phyloP scores from a whole-genome alignment of 2,329 filamentous ascomycete genomes.

The Aureobasidium sp. region DNA sequence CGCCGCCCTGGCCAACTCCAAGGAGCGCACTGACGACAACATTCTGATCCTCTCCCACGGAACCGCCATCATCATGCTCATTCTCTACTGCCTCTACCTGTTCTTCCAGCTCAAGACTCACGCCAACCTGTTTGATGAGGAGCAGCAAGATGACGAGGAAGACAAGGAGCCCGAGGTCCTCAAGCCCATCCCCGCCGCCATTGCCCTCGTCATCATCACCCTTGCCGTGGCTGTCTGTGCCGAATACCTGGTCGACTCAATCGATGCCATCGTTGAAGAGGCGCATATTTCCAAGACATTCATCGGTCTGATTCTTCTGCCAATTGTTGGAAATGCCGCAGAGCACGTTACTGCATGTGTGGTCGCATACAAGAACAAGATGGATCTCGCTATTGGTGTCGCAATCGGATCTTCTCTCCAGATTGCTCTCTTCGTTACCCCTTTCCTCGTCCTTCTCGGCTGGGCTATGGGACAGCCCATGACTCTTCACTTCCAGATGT shows the following conservation, averaged over 20 bases:
- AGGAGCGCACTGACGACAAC: constrained; percentile 32
- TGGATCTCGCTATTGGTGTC: constrained; percentile 58
- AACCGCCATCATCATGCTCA: constrained; percentile 45
- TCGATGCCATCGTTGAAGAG: constrained; percentile 44
- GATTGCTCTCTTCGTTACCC: constrained; percentile 50
- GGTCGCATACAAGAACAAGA: constrained; percentile 57
- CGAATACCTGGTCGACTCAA: constrained; percentile 46
- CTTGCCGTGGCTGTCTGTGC: constrained; percentile 43
- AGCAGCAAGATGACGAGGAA: constrained; percentile 22
- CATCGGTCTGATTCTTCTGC: constrained; percentile 47
- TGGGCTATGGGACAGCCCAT: constrained; percentile 46
- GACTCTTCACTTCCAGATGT: constrained; percentile 75
- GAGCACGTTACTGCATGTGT: constrained; percentile 57
- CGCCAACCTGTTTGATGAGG: constrained; percentile 38
- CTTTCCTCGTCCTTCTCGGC: constrained; percentile 48
- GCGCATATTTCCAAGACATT: constrained; percentile 47
- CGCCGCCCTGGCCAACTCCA: constrained; percentile 34
- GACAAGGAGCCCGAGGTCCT: constrained; percentile 30
- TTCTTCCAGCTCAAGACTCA: constrained; percentile 47
- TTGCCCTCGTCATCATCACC: constrained; percentile 40
- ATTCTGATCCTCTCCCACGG: constrained; percentile 44
- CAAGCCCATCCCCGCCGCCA: constrained; percentile 35
- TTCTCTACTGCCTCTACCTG: constrained; percentile 46
- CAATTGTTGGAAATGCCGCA: constrained; percentile 56
- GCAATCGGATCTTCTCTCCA: constrained; percentile 58